phyloP scores from a whole-genome alignment of 2,329 filamentous ascomycete species.

The Venturia carpophila region DNA sequence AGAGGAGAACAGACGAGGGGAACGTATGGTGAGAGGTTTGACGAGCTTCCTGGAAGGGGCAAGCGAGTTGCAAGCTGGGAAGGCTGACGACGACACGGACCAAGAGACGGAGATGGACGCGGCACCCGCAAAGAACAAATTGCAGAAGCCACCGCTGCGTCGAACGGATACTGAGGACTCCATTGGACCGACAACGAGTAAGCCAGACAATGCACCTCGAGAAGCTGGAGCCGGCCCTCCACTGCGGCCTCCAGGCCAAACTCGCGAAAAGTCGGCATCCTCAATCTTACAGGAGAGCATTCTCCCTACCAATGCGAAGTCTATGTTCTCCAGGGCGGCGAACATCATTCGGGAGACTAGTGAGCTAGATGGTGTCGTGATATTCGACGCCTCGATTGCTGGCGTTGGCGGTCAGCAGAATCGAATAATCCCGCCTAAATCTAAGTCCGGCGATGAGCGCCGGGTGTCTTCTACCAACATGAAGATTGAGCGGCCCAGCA shows the following conservation, averaged over 20 bases:
- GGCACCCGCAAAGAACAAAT: too few species aligned
- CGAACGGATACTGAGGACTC: background rate
- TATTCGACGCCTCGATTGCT: constrained; percentile 26
- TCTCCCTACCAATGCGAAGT: constrained; percentile 17
- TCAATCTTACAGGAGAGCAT: constrained; percentile 18
- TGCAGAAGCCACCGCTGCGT: background rate
- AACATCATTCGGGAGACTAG: constrained; percentile 34
- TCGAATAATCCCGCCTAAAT: background rate
- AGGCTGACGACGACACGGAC: constrained; percentile 21
- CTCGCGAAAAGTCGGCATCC: background rate
- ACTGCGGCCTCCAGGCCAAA: background rate
- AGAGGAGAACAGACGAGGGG: constrained; percentile 19
- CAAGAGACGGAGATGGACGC: background rate
- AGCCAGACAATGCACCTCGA: constrained; percentile 21
- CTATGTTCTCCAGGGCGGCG: constrained; percentile 30
- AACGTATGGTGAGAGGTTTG: constrained; percentile 21
- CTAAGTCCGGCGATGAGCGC: background rate
- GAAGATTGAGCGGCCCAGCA: background rate
- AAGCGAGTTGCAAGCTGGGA: constrained; percentile 29
- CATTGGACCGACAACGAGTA: constrained; percentile 9
- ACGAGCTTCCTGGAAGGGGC: constrained; percentile 23
- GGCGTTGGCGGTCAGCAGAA: background rate
- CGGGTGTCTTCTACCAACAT: background rate
- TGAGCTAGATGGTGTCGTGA: constrained; percentile 31
- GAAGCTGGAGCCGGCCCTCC: background rate